These are phyloP conservation scores for Thielaviopsis ethacetica DNA, from an alignment of 2,329 filamentous ascomycete genomes.

Conservation along the genomic window DNA sequence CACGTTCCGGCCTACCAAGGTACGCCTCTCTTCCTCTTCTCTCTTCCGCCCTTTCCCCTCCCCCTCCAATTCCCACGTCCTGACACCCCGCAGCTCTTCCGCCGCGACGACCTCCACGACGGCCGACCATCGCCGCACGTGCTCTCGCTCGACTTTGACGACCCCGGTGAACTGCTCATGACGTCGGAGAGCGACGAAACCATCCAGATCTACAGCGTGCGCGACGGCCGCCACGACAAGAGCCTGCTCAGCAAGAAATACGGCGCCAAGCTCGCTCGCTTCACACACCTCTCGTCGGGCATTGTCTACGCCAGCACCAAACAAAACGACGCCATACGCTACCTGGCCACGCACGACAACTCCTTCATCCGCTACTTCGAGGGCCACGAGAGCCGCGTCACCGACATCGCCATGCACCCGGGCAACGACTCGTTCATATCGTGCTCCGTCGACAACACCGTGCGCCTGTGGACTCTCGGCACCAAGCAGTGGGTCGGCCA, in stretches of 20 bases:
- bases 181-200: slow-evolving; percentile 87
- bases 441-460: slow-evolving; percentile 77
- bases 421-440: slow-evolving; percentile 84
- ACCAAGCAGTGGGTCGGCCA: slow-evolving; percentile 67
- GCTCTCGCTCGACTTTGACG: slow-evolving; percentile 90
- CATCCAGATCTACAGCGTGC: slow-evolving; percentile 87
- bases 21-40: slow-evolving; percentile 21
- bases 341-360: slow-evolving; percentile 86
- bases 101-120: slow-evolving; percentile 38
- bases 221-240: slow-evolving; percentile 79
- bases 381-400: slow-evolving; percentile 74
- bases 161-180: slow-evolving; percentile 82
- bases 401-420: slow-evolving; percentile 67
- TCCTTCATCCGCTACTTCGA: slow-evolving; percentile 92
- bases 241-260: slow-evolving; percentile 91
- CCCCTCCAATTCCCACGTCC: too few relatives aligned
- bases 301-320: slow-evolving; percentile 95
- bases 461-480: slow-evolving; percentile 76
- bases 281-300: slow-evolving; percentile 79
- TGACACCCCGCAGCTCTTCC: slow-evolving; percentile 33
- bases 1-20: slow-evolving; percentile 65
- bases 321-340: slow-evolving; percentile 75
- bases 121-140: slow-evolving; percentile 43
- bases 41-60: not conserved
- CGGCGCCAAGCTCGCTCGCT: slow-evolving; percentile 81